Base-by-base conservation (phyloP, 768 basidiomycete species). In the Dacryopinax primogenitus region DNA sequence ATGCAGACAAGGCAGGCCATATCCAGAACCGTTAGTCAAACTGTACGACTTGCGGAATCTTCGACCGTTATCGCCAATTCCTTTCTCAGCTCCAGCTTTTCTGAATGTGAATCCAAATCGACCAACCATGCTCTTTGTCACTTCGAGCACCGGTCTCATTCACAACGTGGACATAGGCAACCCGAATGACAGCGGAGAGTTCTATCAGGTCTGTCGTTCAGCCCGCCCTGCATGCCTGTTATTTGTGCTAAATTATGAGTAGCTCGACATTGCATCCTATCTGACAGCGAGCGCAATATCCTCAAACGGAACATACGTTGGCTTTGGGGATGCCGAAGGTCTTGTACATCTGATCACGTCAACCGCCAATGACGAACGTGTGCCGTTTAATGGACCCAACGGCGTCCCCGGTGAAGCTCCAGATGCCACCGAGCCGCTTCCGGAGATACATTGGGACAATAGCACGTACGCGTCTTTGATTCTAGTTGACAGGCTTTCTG, bases 21-120 rank as follows among this genome's bases (percentile, higher is more conserved):
- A 87, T 64, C 88, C 90, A 0, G 95, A 97, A 73, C 90, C 92
- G 1, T 79, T 93, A 34, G 91, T 99, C 68, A 96, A 95, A 76
- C 80, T 97, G 13, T 96, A 88, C 70, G 95, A 99, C 74, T 71
- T 91, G 33, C 86, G 95, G 33, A 90, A 82, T 26, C 83, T 97
- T 79, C 82, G 84, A 39, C 80, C 92, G 0, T 80, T 97, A 1
- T 82, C 91, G 1, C 92, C 95, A 0, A 81, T 97, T 33, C 84
- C 90, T 1, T 97, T 96, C 73, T 84, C 91, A 3, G 83, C 86
- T 12, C 93, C 95, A 0, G 83, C 89, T 0, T 93, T 94, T 73
- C 86, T 94, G 68, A 84, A 87, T 61, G 73, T 88, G 30, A 79
- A 93, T 33, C 91, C 93, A 0, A 86, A 81, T 67, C 82, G 86